phyloP scores from a whole-genome alignment of 345 rosid genomes.

The Gossypium ekmanianum region DNA sequence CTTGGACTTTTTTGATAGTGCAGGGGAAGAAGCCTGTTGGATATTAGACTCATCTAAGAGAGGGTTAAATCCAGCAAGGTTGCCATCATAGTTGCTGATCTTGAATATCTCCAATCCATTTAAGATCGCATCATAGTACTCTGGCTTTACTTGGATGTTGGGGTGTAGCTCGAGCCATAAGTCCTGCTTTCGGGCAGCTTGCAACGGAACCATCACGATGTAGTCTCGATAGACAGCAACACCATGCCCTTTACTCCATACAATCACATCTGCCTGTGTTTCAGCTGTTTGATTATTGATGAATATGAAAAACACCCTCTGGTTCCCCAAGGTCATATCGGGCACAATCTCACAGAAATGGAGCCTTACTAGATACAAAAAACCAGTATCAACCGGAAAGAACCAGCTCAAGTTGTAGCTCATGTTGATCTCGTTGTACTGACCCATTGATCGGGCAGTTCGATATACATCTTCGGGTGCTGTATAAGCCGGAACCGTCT shows the following conservation, averaged over 20 bases:
- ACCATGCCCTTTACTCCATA: constrained; percentile 26
- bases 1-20: not conserved
- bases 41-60: not conserved
- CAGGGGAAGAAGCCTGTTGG: not conserved
- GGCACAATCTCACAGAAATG: constrained; percentile 42
- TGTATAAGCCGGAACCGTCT: constrained; percentile 15
- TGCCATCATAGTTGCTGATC: not conserved
- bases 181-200: constrained; percentile 19
- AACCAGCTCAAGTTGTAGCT: constrained; percentile 35
- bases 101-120: constrained; percentile 45
- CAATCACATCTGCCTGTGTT: constrained; percentile 18
- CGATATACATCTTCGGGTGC: constrained; percentile 34
- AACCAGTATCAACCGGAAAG: constrained; percentile 32
- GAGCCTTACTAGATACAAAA: constrained; percentile 34
- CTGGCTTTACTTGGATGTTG: not conserved
- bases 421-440: not conserved
- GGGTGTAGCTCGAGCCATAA: not conserved
- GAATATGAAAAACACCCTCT: constrained; percentile 25
- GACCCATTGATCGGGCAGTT: constrained; percentile 34
- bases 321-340: not conserved
- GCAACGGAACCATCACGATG: not conserved
- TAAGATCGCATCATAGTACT: constrained; percentile 29
- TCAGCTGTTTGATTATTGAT: constrained; percentile 26
- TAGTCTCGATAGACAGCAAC: constrained; percentile 31
- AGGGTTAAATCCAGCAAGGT: constrained; percentile 37